Evolutionary conservation across 2,329 filamentous ascomycete species (phyloP), one percentile per base, ranked within the genome.

Genomic region (Didymosphaeria variabile): DNA sequence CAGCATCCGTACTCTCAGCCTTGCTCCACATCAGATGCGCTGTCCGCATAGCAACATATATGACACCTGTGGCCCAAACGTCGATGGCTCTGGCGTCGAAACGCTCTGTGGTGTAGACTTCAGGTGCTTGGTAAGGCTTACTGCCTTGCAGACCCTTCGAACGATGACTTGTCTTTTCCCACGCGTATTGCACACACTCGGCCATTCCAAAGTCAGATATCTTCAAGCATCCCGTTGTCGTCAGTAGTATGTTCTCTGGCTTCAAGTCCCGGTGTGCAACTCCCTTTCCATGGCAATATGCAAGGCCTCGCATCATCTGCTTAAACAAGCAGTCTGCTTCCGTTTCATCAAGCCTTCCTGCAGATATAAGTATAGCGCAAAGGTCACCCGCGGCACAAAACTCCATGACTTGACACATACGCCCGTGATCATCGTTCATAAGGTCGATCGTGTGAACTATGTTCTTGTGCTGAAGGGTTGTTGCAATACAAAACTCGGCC

Each of bases 1-100:
- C 98, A 74, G 98, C 94, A 73, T 99, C 95, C 67, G 98, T 94
- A 57, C 97, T 94, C 79, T 93, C 96, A 7, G 95, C 95, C 17
- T 97, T 88, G 58, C 93, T 91, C 95, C 95, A 99, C 8, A 99
- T 84, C 79, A 99, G 94, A 57, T 95, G 87, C 5, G 95, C 95
- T 1, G 94, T 98, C 60, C 95, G 87, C 95, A 99, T 99, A 15
- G 95, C 95, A 95, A 99, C 98, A 82, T 99, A 99, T 61, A 99
- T 99, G 52, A 99, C 94, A 75, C 95, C 95, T 62, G 93, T 97
- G 29, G 95, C 95, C 95, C 95, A 99, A 15, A 98, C 91, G 73
- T 99, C 95, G 52, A 99, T 94, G n/a, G 95, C 94, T 59, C 95
- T 88, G 29, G 95, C 95, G 74, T 99, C 95, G 67, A 99, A 99